These are phyloP conservation scores for Phytophthora syringae DNA, from an alignment of 352 stramenopile genomes.

Conservation along the genomic window DNA sequence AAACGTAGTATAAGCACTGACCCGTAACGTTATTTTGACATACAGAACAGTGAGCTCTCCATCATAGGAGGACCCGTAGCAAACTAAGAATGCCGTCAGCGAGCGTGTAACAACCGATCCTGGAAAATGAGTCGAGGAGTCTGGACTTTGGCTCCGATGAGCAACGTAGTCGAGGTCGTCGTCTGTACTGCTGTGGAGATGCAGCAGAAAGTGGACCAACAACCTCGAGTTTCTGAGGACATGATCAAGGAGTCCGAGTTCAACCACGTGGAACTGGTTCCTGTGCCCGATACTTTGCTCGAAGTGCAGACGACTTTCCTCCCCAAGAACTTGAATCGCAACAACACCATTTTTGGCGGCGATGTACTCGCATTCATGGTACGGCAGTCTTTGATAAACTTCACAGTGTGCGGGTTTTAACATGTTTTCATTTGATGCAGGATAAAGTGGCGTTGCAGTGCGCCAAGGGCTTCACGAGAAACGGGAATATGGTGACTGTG, in stretches of 20 bases:
- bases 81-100: too few relatives aligned
- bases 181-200: too few relatives aligned
- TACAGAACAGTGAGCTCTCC: too few relatives aligned
- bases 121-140: too few relatives aligned
- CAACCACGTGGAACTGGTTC: constrained; percentile 41
- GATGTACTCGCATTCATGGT: constrained; percentile 67
- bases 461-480: constrained; percentile 67
- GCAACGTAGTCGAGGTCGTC: too few relatives aligned
- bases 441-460: constrained; percentile 72
- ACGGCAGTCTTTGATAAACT: background rate
- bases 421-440: background rate
- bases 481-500: constrained; percentile 66
- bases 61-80: too few relatives aligned
- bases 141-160: too few relatives aligned
- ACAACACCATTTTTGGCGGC: constrained; percentile 74
- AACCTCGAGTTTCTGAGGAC: constrained; percentile 52
- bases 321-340: constrained; percentile 73
- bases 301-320: constrained; percentile 75
- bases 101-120: too few relatives aligned
- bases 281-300: constrained; percentile 60
- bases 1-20: too few relatives aligned
- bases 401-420: background rate
- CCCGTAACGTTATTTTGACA: too few relatives aligned
- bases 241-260: constrained; percentile 58
- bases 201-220: constrained; percentile 63